Conservation (phyloP, 805 yeast genomes). For the Babjeviella inositovora region DNA sequence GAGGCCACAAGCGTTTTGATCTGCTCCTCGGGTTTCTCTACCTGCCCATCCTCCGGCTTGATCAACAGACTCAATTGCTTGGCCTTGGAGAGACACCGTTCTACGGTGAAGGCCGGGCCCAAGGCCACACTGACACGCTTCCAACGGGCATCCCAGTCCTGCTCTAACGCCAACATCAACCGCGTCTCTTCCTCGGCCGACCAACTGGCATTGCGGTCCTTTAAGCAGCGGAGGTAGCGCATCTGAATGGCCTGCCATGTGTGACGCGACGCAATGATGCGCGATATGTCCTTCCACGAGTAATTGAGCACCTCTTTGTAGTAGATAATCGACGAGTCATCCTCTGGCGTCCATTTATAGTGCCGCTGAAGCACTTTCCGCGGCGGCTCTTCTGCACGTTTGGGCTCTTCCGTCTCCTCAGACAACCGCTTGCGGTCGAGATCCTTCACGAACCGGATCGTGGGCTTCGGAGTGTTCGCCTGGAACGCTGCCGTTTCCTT, state of each 20-base stretch:
- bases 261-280: slow-evolving; percentile 12
- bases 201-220: slow-evolving; percentile 15
- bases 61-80: slow-evolving; percentile 12
- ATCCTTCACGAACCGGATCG: too few species aligned
- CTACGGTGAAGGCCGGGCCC: slow-evolving; percentile 10
- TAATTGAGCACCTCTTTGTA: slow-evolving; percentile 16
- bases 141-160: slow-evolving; percentile 24
- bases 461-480: too few species aligned
- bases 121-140: slow-evolving; percentile 15
- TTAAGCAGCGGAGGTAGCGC: slow-evolving; percentile 23
- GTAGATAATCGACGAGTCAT: slow-evolving; percentile 15
- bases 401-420: too few species aligned
- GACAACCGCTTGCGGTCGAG: too few species aligned
- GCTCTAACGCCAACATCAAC: slow-evolving; percentile 11
- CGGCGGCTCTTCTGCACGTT: too few species aligned
- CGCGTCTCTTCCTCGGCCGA: slow-evolving; percentile 13
- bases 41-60: too few species aligned
- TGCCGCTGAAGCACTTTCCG: too few species aligned
- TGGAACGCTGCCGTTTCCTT: too few species aligned
- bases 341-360: slow-evolving; percentile 17
- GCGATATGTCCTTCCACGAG: slow-evolving; percentile 21
- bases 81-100: slow-evolving; percentile 12
- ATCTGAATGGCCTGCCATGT: slow-evolving; percentile 30
- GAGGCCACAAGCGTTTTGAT: too few species aligned
- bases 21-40: too few species aligned